Conservation (phyloP, 768 basidiomycete genomes). For the Leccinum incarnatum region DNA sequence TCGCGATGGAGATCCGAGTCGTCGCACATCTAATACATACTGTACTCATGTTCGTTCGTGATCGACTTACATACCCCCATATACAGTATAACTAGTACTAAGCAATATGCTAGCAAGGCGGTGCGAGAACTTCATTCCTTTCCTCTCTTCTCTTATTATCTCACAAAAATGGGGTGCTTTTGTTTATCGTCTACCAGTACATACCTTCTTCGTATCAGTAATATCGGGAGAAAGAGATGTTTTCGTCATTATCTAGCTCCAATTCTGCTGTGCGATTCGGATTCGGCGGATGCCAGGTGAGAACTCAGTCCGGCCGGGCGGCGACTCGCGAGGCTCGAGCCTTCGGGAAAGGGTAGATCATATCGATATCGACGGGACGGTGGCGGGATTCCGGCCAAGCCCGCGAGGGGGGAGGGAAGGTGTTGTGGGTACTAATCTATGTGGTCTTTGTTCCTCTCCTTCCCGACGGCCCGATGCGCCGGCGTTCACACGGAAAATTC, state of each 20-base stretch:
- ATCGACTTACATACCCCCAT: background rate
- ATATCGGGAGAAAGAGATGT: background rate
- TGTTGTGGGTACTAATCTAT: background rate
- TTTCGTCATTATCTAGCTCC: background rate
- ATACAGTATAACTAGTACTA: background rate
- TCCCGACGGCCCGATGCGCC: background rate
- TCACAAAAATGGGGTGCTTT: background rate
- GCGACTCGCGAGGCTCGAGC: background rate
- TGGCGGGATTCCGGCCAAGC: background rate
- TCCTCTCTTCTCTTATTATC: background rate
- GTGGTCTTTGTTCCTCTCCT: background rate
- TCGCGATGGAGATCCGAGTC: background rate
- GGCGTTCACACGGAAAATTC: background rate
- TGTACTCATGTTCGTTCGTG: background rate
- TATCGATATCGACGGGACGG: background rate
- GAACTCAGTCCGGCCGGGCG: too few relatives aligned
- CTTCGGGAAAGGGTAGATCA: background rate
- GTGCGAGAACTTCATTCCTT: background rate
- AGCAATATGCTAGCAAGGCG: background rate
- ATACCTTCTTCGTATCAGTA: background rate
- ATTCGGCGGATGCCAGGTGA: too few relatives aligned
- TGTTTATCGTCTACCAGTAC: background rate
- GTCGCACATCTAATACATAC: background rate
- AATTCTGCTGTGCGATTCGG: background rate
- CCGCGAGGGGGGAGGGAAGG: background rate